phyloP scores from a whole-genome alignment of 768 basidiomycete genomes.

The Pleurotus tuber-regium region DNA sequence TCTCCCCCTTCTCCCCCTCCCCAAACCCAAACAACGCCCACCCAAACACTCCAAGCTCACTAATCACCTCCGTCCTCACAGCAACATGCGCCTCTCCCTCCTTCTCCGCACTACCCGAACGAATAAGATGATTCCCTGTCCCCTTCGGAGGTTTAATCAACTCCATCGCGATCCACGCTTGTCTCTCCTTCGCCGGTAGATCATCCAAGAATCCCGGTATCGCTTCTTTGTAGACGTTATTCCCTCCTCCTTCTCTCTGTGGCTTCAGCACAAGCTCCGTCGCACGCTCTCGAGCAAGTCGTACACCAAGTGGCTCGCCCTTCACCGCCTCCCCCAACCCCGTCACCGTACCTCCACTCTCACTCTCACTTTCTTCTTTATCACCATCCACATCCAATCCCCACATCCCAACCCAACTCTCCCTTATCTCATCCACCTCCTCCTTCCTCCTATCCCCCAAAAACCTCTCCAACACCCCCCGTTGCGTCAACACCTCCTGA shows the following conservation, averaged over 20 bases:
- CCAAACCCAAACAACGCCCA: conserved; percentile 68
- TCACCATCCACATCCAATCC: conserved; percentile 58
- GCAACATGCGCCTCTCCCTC: conserved; percentile 31
- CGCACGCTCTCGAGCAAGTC: conserved; percentile 47
- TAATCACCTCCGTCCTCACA: conserved; percentile 69
- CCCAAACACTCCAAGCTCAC: conserved; percentile 92
- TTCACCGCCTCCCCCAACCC: too few relatives aligned
- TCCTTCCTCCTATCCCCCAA: conserved; percentile 37
- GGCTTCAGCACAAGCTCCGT: conserved; percentile 85
- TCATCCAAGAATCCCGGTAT: conserved; percentile 75
- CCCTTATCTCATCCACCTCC: conserved; percentile 54
- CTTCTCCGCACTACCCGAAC: conserved; percentile 52
- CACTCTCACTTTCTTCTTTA: conserved; percentile 18
- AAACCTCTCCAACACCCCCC: conserved; percentile 74
- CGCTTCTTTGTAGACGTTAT: conserved; percentile 86
- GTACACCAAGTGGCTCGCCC: conserved; percentile 43
- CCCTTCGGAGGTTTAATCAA: conserved; percentile 78
- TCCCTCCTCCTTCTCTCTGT: conserved; percentile 97
- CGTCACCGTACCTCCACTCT: too few relatives aligned
- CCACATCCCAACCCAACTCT: conserved; percentile 90
- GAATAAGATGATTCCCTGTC: conserved; percentile 70
- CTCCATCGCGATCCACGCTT: conserved; percentile 96
- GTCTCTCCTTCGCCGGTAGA: conserved; percentile 58
- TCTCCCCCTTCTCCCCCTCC: conserved; percentile 19
- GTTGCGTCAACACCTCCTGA: conserved; percentile 80